These are phyloP conservation scores for Tolypocladium pustulatum DNA, from an alignment of 2,329 filamentous ascomycete genomes.

Conservation along the genomic window DNA sequence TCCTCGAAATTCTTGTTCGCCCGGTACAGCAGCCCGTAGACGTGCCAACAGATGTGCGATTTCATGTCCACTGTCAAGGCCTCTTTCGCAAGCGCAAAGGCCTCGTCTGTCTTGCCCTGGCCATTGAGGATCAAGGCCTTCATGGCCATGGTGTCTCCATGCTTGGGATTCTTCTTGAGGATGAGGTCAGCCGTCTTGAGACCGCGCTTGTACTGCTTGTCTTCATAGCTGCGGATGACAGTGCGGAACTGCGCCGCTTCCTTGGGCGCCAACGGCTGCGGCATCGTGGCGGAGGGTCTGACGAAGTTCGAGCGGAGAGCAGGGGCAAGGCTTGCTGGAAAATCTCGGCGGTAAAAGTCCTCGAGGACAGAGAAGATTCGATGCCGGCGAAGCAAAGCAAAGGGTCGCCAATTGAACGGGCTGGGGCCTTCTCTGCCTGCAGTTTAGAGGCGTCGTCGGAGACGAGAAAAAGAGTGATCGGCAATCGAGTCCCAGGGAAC, in stretches of 20 bases:
- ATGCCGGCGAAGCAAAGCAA: background rate
- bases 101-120: constrained; percentile 85
- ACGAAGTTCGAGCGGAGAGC: background rate
- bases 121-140: constrained; percentile 95
- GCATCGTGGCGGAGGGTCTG: constrained; percentile 36
- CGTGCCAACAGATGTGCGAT: constrained; percentile 98
- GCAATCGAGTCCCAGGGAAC: background rate
- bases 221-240: constrained; percentile 92
- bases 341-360: background rate
- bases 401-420: background rate
- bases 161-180: constrained; percentile 84
- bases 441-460: background rate
- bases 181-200: constrained; percentile 95
- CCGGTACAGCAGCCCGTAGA: constrained; percentile 89
- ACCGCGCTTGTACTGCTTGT: constrained; percentile 93
- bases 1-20: constrained; percentile 97
- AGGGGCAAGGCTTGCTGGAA: background rate
- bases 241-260: constrained; percentile 90
- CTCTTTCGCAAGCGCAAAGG: constrained; percentile 84
- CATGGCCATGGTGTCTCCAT: constrained; percentile 98
- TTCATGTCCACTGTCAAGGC: constrained; percentile 96
- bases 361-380: background rate
- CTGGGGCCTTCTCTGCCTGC: background rate
- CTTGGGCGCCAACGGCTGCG: constrained; percentile 69
- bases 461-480: background rate